Conservation (phyloP, 768 basidiomycete species). For the Panellus pusillus region DNA sequence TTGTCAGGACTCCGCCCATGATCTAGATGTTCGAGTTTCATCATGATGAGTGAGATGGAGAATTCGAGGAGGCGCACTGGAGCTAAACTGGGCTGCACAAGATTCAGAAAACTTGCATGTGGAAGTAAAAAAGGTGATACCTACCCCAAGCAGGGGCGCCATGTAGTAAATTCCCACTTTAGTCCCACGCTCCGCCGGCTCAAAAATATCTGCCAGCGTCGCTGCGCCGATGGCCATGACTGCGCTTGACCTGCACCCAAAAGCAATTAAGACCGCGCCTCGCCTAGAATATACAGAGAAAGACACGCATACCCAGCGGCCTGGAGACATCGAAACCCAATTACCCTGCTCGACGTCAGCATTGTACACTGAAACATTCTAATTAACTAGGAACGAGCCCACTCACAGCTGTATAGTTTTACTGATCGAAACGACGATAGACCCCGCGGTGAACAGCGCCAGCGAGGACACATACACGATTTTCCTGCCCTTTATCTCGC, state of each 20-base stretch:
- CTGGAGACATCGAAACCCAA: conserved; percentile 71
- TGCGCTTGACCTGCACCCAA: conserved; percentile 52
- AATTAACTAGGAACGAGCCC: too few relatives aligned
- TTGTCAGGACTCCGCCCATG: conserved; percentile 66
- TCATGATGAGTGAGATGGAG: too few relatives aligned
- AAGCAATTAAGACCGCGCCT: conserved; percentile 8
- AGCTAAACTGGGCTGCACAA: conserved; percentile 44
- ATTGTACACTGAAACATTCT: too few relatives aligned
- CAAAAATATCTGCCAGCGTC: conserved; percentile 77
- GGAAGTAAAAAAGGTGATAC: conserved; percentile 20
- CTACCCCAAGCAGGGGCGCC: conserved; percentile 71
- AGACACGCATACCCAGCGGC: conserved; percentile 51
- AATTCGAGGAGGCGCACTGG: conserved; percentile 30
- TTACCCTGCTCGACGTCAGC: conserved; percentile 34
- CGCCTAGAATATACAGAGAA: neutral
- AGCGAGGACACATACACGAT: conserved; percentile 55
- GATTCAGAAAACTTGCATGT: neutral
- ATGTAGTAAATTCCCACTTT: conserved; percentile 81
- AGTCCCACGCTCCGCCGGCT: conserved; percentile 69
- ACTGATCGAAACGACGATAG: conserved; percentile 56
- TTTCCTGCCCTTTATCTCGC: conserved; percentile 78
- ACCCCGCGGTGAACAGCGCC: conserved; percentile 53
- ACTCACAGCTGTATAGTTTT: conserved; percentile 50
- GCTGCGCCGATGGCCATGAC: conserved; percentile 74
- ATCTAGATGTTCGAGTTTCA: conserved; percentile 28